A percentile compares a stretch with the other conserved stretches of the same genome.
phyloP scores from a whole-genome alignment of 305 asterid species.

The Plantago lanceolata region DNA sequence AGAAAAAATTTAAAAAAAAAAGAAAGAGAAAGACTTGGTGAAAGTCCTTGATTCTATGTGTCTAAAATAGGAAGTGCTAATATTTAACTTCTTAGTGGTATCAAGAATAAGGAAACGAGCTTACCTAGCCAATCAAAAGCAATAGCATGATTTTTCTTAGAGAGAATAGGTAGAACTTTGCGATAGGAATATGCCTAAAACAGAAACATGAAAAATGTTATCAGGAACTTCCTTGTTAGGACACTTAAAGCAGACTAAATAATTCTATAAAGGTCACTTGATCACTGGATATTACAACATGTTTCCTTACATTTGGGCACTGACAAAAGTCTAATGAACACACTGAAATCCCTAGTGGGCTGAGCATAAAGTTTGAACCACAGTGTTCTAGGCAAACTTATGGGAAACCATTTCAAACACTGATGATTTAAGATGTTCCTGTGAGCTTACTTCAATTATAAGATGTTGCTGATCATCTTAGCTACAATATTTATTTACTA shows the following conservation, averaged over 20 bases:
- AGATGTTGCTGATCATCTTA: background rate
- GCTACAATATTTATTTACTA: no score
- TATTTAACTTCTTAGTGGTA: slow-evolving; percentile 8
- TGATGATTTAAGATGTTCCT: no score
- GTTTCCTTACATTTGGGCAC: background rate
- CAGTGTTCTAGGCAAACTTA: background rate
- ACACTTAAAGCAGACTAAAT: background rate
- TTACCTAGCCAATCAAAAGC: slow-evolving; percentile 96
- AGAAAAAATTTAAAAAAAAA: background rate
- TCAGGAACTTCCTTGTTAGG: slow-evolving; percentile 3
- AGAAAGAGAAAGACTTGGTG: background rate
- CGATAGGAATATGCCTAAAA: slow-evolving; percentile 86
- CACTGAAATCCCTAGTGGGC: background rate
- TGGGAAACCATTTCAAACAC: background rate
- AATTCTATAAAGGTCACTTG: background rate
- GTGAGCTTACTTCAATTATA: no score
- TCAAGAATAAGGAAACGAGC: slow-evolving; percentile 17
- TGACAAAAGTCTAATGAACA: background rate
- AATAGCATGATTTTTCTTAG: slow-evolving; percentile 63
- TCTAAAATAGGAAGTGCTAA: background rate
- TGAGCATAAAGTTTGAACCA: background rate
- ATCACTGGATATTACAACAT: background rate
- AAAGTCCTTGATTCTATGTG: background rate
- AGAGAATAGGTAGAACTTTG: slow-evolving; percentile 76
- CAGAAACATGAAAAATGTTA: slow-evolving; percentile 21